These are phyloP conservation scores for Tetrapyrgos nigripes DNA, from an alignment of 1,284 basidiomycete genomes.

Conservation along the genomic window DNA sequence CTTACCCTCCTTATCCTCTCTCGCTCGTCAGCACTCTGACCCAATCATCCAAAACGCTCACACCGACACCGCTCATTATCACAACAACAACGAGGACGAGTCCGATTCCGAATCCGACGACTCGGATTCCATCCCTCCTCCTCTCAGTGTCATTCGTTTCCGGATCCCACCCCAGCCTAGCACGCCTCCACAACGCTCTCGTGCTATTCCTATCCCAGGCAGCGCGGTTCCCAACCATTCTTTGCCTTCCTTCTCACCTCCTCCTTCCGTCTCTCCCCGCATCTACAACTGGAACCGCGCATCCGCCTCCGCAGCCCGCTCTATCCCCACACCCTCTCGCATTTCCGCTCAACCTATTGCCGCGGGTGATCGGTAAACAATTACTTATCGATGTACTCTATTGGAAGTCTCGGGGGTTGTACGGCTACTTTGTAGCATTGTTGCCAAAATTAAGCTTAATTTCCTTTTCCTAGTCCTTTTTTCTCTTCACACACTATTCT, in stretches of 20 bases:
- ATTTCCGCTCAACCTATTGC: too few species aligned
- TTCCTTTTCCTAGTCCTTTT: too few species aligned
- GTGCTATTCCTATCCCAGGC: slow-evolving; percentile 23
- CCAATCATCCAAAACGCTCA: neutral
- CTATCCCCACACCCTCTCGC: too few species aligned
- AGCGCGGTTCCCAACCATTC: slow-evolving; percentile 26
- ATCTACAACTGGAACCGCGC: slow-evolving; percentile 36
- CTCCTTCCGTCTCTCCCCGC: slow-evolving; percentile 52
- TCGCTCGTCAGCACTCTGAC: neutral
- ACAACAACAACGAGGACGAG: neutral
- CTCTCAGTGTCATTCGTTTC: neutral
- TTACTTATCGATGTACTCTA: too few species aligned
- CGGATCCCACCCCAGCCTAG: slow-evolving; percentile 27
- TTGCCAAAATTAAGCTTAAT: too few species aligned
- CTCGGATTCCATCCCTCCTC: neutral
- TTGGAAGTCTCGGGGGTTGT: too few species aligned
- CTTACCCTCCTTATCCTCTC: neutral
- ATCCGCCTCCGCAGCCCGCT: too few species aligned
- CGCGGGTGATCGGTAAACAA: too few species aligned
- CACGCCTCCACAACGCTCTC: slow-evolving; percentile 29
- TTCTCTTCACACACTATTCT: too few species aligned
- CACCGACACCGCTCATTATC: neutral
- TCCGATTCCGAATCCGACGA: neutral
- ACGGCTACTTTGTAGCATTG: too few species aligned
- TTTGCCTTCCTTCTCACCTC: slow-evolving; percentile 47